These are phyloP conservation scores for Diaporthe amygdali DNA, from an alignment of 2,329 filamentous ascomycete species.

Conservation along the genomic window DNA sequence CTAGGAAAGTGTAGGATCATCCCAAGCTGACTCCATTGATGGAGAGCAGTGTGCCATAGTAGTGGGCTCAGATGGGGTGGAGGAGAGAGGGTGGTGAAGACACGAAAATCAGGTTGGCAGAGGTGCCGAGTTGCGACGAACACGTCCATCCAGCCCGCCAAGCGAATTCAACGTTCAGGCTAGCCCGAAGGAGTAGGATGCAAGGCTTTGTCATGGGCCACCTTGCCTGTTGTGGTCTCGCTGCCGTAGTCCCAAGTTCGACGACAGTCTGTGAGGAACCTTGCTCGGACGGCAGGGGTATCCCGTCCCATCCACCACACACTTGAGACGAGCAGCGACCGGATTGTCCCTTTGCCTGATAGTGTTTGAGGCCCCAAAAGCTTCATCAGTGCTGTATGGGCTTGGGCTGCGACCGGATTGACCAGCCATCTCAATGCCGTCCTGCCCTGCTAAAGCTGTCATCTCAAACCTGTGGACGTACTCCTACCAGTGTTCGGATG, in stretches of 20 bases:
- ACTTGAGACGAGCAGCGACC: conserved; percentile 52
- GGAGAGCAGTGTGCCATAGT: not conserved
- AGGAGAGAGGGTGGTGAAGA: not conserved
- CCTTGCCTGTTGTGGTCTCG: conserved; percentile 35
- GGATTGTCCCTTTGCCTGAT: conserved; percentile 39
- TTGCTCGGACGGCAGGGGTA: conserved; percentile 39
- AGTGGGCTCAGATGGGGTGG: not conserved
- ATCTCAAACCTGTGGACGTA: conserved; percentile 31
- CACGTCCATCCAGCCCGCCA: conserved; percentile 5
- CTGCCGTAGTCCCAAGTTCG: conserved; percentile 32
- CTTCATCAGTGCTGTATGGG: conserved; percentile 40
- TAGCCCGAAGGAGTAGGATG: conserved; percentile 12
- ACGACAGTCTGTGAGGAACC: conserved; percentile 37
- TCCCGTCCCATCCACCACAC: conserved; percentile 35
- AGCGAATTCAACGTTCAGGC: conserved; percentile 16
- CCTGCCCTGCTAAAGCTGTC: conserved; percentile 29
- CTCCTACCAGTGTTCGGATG: conserved; percentile 27
- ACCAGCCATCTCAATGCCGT: conserved; percentile 54
- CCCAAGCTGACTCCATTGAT: conserved; percentile 9
- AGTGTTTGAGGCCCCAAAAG: conserved; percentile 40
- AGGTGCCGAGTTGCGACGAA: conserved; percentile 24
- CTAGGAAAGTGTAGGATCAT: conserved; percentile 17
- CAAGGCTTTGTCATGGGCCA: conserved; percentile 29
- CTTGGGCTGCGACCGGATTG: conserved; percentile 53
- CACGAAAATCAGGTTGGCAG: conserved; percentile 1